phyloP scores from a whole-genome alignment of 2,329 filamentous ascomycete genomes.

The Scytalidium sp. region DNA sequence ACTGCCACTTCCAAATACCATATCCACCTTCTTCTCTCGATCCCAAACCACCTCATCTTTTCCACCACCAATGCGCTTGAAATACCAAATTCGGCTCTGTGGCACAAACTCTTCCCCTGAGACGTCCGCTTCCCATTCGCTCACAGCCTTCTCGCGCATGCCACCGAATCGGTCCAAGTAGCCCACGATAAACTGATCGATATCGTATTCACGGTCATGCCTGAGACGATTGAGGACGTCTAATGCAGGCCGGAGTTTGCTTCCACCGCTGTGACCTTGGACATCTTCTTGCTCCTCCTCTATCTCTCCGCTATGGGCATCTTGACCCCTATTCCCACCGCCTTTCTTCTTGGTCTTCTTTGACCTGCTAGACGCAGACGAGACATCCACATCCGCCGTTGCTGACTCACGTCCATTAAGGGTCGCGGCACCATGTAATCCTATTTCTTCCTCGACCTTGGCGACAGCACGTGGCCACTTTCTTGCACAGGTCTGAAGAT shows the following conservation, averaged over 20 bases:
- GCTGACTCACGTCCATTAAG: too few species aligned
- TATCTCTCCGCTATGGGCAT: not conserved
- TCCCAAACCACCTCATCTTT: conserved; percentile 54
- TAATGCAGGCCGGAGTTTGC: conserved; percentile 12
- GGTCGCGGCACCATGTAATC: not conserved
- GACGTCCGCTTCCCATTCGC: not conserved
- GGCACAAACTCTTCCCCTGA: conserved; percentile 65
- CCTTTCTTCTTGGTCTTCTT: not conserved
- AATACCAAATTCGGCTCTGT: conserved; percentile 61
- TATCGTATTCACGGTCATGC: conserved; percentile 13
- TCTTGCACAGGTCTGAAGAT: conserved; percentile 6
- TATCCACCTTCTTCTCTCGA: conserved; percentile 47
- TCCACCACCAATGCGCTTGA: conserved; percentile 48
- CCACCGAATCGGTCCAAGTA: conserved; percentile 14
- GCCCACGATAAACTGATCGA: conserved; percentile 20
- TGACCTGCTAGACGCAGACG: not conserved
- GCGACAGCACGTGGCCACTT: conserved; percentile 11
- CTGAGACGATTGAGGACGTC: conserved; percentile 18
- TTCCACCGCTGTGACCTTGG: not conserved
- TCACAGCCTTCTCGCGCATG: not conserved
- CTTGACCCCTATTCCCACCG: not conserved
- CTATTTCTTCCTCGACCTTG: conserved; percentile 1
- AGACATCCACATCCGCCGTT: not conserved
- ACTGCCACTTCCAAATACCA: conserved; percentile 53
- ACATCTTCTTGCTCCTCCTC: not conserved